Conservation (phyloP, 495 filamentous ascomycete species). For the Penicillium canariense region DNA sequence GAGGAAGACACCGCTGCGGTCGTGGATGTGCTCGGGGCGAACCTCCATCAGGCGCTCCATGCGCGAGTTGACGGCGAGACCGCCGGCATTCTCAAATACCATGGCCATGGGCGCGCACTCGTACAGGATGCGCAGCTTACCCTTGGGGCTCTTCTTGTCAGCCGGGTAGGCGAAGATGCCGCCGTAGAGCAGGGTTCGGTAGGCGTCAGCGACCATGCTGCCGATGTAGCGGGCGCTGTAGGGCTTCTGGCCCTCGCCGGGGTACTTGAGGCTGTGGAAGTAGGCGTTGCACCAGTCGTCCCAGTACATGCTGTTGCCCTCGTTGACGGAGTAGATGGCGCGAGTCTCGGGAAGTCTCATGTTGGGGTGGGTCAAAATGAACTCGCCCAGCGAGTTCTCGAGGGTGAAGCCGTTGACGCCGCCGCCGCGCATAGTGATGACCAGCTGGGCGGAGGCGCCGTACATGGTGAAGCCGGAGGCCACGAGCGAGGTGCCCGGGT, state of each 20-base stretch:
- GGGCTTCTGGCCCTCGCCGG: conserved; percentile 72
- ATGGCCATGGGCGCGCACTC: conserved; percentile 99
- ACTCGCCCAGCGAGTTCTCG: conserved; percentile 93
- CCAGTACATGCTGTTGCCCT: conserved; percentile 97
- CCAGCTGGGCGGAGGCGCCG: conserved; percentile 91
- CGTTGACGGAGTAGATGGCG: conserved; percentile 96
- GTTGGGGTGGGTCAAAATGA: conserved; percentile 95
- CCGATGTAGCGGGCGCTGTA: conserved; percentile 96
- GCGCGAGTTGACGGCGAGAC: conserved; percentile 82
- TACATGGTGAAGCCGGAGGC: conserved; percentile 99
- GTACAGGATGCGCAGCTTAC: conserved; percentile 95
- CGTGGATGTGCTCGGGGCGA: conserved; percentile 90
- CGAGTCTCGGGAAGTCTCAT: conserved; percentile 81
- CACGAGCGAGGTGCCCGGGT: conserved; percentile 85
- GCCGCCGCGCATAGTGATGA: conserved; percentile 94
- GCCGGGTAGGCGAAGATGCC: conserved; percentile 97
- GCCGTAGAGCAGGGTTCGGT: conserved; percentile 91
- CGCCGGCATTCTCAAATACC: conserved; percentile 98
- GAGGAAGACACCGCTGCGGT: conserved; percentile 93
- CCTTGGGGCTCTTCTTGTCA: conserved; percentile 97
- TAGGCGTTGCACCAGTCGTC: conserved; percentile 83
- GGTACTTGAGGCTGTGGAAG: conserved; percentile 82
- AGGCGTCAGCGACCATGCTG: conserved; percentile 97
- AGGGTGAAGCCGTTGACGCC: conserved; percentile 95
- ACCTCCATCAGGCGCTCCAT: conserved; percentile 89